Evolutionary conservation across 2,329 filamentous ascomycete genomes (phyloP).

Genomic region (Penicillium fuscoglaucum): DNA sequence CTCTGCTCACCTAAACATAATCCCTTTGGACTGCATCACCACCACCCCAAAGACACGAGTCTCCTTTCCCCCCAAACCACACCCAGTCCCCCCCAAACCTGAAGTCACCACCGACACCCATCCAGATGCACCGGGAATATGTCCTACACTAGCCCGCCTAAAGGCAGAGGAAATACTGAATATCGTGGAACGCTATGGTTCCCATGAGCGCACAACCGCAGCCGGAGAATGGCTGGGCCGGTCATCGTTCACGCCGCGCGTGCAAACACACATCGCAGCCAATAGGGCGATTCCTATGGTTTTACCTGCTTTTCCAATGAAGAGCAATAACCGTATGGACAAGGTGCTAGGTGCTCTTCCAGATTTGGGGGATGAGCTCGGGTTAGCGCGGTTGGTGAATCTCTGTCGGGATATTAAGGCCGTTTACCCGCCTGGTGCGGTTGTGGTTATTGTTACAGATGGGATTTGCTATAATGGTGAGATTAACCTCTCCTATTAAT

Average conservation of each 20-base stretch:
- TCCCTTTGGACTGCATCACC: not conserved
- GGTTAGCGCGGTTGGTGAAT: slow-evolving; percentile 8
- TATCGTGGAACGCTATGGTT: slow-evolving; percentile 7
- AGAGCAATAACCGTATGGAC: slow-evolving; percentile 12
- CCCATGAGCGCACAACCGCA: slow-evolving; percentile 1
- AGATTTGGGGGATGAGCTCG: slow-evolving; percentile 10
- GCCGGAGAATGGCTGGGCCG: slow-evolving; percentile 11
- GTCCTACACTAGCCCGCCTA: not conserved
- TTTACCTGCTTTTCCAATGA: slow-evolving; percentile 12
- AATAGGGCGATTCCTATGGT: slow-evolving; percentile 11
- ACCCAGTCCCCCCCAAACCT: not conserved
- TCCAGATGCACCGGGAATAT: not conserved
- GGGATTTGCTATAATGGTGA: slow-evolving; percentile 13
- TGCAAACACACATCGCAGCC: slow-evolving; percentile 3
- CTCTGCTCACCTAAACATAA: not conserved
- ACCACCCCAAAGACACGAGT: not conserved
- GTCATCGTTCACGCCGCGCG: slow-evolving; percentile 6
- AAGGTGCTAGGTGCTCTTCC: slow-evolving; percentile 5
- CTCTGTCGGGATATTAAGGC: slow-evolving; percentile 10
- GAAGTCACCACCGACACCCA: not conserved
- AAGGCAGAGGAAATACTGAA: slow-evolving; percentile 6
- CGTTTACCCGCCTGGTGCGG: slow-evolving; percentile 7
- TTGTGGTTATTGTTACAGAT: slow-evolving; percentile 12
- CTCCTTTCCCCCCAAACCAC: not conserved
- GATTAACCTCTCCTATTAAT: not conserved